Evolutionary conservation across 257 asterid genomes (phyloP), one percentile per base, ranked within the genome.

Genomic region (Echites panduratus): DNA sequence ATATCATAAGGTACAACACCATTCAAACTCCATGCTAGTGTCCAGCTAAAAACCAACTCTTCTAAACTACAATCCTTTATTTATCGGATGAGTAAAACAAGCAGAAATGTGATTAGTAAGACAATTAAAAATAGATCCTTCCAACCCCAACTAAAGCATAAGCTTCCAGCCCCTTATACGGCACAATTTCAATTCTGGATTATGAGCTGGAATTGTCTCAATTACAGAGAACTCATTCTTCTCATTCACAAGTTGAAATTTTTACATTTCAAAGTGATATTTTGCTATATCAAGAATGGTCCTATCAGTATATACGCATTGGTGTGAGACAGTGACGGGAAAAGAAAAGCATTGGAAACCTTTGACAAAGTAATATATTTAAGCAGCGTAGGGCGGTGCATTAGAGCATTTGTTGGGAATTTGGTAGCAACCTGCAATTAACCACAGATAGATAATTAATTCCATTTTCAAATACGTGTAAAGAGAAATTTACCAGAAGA

Each of bases 341-440:
- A 44, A 13, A 50, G 67, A 43, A 66, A 62, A 62, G 59, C 24
- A 73, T 56, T 13, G 35, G 82, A 77, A 32, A 94, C 98, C 98
- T 91, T 86, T 41, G 77, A 82, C 0, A 90, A 82, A 49, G 85
- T 87, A 68, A 94, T 76, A 70, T 86, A 87, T 70, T 89, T 82
- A 57, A 88, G 90, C 88, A 94, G 74, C 9, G 81, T 78, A 65
- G 96, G 96, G 7, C 97, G 89, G 78, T 94, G 97, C 49, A 82
- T 87, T 49, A 94, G 93, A 75, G 95, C 93, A 86, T 88, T 89
- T 40, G 95, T 54, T 6, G 97, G 97, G 78, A 84, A 91, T 71
- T 89, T 89, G 3, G 97, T 91, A 54, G 97, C 96, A 76, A 91
- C 97, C 97, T 94, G 80, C 47, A 75, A 47, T 29, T 9, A 63